Conservation (phyloP, 2,329 filamentous ascomycete genomes). For the Tolypocladium guangdongense region DNA sequence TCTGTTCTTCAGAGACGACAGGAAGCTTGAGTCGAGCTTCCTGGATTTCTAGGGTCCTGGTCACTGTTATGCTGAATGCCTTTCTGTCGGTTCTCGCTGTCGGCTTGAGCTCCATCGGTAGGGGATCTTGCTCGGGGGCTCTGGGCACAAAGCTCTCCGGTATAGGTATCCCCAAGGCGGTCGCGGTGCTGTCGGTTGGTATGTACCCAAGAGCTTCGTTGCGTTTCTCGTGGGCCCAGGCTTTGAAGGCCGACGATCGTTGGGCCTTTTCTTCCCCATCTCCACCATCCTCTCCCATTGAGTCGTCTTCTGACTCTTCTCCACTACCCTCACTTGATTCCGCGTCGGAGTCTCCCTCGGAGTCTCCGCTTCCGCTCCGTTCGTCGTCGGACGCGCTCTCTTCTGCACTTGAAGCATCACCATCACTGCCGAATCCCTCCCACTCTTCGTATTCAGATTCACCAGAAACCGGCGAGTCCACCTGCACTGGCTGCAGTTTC, state of each 20-base stretch:
- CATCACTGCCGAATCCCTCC: slow-evolving; percentile 49
- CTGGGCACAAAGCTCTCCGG: slow-evolving; percentile 55
- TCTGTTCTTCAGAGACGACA: slow-evolving; percentile 90
- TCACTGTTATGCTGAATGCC: slow-evolving; percentile 63
- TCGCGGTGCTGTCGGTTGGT: slow-evolving; percentile 31
- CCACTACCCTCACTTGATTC: slow-evolving; percentile 21
- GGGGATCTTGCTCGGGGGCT: slow-evolving; percentile 57
- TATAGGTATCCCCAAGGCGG: slow-evolving; percentile 40
- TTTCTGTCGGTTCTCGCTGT: slow-evolving; percentile 54
- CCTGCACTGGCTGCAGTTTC: slow-evolving; percentile 35
- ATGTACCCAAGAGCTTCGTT: slow-evolving; percentile 69
- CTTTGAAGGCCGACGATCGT: slow-evolving; percentile 66
- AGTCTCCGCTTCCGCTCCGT: slow-evolving; percentile 14
- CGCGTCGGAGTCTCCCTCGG: slow-evolving; percentile 13
- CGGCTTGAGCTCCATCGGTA: slow-evolving; percentile 55
- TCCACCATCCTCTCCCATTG: slow-evolving; percentile 20
- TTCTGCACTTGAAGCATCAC: slow-evolving; percentile 17
- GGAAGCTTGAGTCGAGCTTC: slow-evolving; percentile 69
- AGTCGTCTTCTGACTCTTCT: slow-evolving; percentile 12
- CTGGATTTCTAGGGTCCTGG: slow-evolving; percentile 63
- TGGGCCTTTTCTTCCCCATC: slow-evolving; percentile 16
- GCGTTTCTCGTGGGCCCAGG: slow-evolving; percentile 79
- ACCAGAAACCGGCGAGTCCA: slow-evolving; percentile 27
- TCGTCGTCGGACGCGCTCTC: slow-evolving; percentile 15
- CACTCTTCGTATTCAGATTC: slow-evolving; percentile 40